These are phyloP conservation scores for Tetracentron sinense DNA, from an alignment of 164 flowering plant species.

Conservation along the genomic window DNA sequence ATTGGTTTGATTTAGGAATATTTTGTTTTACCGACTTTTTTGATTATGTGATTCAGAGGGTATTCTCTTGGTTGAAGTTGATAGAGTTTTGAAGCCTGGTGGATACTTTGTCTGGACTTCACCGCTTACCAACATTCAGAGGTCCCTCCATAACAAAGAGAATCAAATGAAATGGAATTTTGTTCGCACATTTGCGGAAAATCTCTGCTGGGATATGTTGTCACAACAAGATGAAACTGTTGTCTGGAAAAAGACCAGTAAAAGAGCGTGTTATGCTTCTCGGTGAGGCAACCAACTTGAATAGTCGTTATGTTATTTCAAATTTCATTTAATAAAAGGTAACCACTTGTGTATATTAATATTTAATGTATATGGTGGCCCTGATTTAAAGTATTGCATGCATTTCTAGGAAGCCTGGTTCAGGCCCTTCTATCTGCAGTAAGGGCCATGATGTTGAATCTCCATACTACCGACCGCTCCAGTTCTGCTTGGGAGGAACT, in stretches of 20 bases:
- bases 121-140: slow-evolving; percentile 61
- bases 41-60: slow-evolving; percentile 60
- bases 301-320: slow-evolving; percentile 7
- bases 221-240: slow-evolving; percentile 96
- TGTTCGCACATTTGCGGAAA: slow-evolving; percentile 52
- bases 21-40: neutral
- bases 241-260: slow-evolving; percentile 90
- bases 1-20: neutral
- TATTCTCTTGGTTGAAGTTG: slow-evolving; percentile 69
- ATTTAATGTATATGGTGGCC: neutral
- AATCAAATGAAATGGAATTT: slow-evolving; percentile 66
- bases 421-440: slow-evolving; percentile 61
- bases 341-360: neutral
- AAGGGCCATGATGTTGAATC: slow-evolving; percentile 75
- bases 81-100: slow-evolving; percentile 92
- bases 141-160: slow-evolving; percentile 49
- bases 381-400: slow-evolving; percentile 18
- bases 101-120: slow-evolving; percentile 99
- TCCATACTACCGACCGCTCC: slow-evolving; percentile 83
- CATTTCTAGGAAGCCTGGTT: slow-evolving; percentile 61
- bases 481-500: slow-evolving; percentile 87
- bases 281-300: slow-evolving; percentile 43
- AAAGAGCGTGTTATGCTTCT: slow-evolving; percentile 57
- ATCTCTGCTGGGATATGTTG: slow-evolving; percentile 84
- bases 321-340: neutral